Evolutionary conservation across 1,284 basidiomycete species (phyloP), one percentile per base, ranked within the genome.

Genomic region (Trametes pubescens): DNA sequence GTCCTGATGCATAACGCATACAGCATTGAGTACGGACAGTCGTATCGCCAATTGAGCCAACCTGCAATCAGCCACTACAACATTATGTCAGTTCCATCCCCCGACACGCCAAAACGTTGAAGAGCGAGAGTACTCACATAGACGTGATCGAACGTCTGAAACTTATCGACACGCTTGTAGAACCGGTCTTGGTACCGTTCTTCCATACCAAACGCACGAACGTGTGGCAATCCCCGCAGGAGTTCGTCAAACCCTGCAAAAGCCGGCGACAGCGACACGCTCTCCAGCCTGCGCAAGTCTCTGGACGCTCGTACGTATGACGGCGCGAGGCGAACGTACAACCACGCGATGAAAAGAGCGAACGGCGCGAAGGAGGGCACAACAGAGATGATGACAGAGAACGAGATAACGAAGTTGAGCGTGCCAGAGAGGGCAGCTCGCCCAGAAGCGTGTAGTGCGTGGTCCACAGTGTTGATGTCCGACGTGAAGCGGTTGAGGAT

Each of bases 191-290:
- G 91, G 76, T 94, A 94, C 62, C 89, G 78, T 34, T 81, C 79
- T 71, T 95, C 93, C 81, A 91, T 92, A 2, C 88, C 90, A 75
- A 94, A 95, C 0, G 93, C 94, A 29, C 93, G 86, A 22, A 96
- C 88, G 69, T 93, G 89, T 34, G 88, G 80, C 44, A 94, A 84
- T 4, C 94, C 94, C 44, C 83, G 84, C 43, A 95, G 80, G 14
- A 94, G 80, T 73, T 96, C 93, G 65, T 91, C 89, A 72, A 92
- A 94, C 0, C 91, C 91, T 18, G 89, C 84, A 72, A 91, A 90
- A 0, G 89, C 84, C 2, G 89, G 89, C 2, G 88, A 91, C 14
- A 90, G 77, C 16, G 86, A 87, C 34, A 88, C 79, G 2, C 86
- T 86, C 73, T 94, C 92, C 26, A 94, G 77, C 46, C 92, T 80